Evolutionary conservation across 2,329 filamentous ascomycete genomes (phyloP).

Genomic region (Coniochaeta sp.): DNA sequence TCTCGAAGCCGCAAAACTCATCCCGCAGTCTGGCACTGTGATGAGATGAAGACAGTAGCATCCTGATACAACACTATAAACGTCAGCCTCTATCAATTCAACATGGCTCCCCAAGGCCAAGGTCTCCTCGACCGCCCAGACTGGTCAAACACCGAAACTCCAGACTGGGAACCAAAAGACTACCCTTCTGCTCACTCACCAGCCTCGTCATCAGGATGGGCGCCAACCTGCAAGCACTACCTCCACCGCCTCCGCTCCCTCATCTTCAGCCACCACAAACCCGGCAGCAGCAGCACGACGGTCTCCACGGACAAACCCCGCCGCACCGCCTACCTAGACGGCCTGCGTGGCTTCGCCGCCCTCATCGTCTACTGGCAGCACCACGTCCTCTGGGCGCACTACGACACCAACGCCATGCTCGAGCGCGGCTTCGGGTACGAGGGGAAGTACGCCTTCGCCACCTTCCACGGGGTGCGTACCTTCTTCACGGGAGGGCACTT

Average conservation of each 20-base stretch:
- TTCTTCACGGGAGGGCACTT: conserved; percentile 58
- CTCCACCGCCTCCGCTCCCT: conserved; percentile 7
- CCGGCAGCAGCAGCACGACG: conserved; percentile 1
- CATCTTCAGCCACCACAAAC: conserved; percentile 10
- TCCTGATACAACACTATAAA: too few species aligned
- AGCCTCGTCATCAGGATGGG: conserved; percentile 6
- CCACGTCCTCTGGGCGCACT: conserved; percentile 51
- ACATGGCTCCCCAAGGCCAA: background rate
- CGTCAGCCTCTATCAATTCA: conserved; percentile 6
- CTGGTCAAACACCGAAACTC: background rate
- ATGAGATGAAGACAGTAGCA: too few species aligned
- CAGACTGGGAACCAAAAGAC: conserved; percentile 1
- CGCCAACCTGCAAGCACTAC: conserved; percentile 2
- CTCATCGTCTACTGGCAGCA: conserved; percentile 60
- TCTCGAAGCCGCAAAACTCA: too few species aligned
- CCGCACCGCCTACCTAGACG: conserved; percentile 56
- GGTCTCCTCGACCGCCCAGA: background rate
- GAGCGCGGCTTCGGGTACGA: conserved; percentile 47
- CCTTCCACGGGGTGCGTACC: conserved; percentile 50
- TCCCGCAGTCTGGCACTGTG: too few species aligned
- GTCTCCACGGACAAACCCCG: conserved; percentile 29
- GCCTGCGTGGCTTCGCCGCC: conserved; percentile 59
- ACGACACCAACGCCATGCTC: conserved; percentile 28
- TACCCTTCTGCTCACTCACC: too few species aligned
- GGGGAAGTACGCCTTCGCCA: conserved; percentile 38